Percentiles rank a stretch among this genome's conserved stretches.
Conservation (phyloP, 2,329 filamentous ascomycete species). For the Sordariomycetes sp. region DNA sequence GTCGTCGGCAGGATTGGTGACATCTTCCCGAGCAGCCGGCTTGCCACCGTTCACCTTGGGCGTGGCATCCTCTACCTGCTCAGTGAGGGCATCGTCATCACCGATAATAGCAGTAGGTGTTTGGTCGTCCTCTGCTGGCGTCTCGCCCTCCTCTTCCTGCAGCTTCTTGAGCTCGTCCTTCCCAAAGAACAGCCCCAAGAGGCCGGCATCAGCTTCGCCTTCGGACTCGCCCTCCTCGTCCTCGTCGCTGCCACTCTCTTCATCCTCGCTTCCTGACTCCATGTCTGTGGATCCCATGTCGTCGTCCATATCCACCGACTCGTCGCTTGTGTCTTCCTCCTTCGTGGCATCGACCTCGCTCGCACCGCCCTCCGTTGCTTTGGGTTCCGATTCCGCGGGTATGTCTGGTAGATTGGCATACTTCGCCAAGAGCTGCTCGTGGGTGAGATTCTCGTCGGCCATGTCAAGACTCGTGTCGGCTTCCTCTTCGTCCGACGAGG, state of each 20-base stretch:
- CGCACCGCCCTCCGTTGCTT: constrained; percentile 18
- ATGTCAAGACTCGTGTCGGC: constrained; percentile 43
- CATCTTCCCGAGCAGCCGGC: constrained; percentile 14
- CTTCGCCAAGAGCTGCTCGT: constrained; percentile 58
- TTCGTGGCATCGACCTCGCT: constrained; percentile 4
- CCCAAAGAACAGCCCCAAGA: constrained; percentile 48
- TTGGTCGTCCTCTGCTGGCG: not conserved
- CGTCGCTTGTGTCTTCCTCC: constrained; percentile 14
- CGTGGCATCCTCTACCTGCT: not conserved
- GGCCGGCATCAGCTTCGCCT: constrained; percentile 30
- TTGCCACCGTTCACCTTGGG: constrained; percentile 4
- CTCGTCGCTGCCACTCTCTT: constrained; percentile 30
- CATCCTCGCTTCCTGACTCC: constrained; percentile 31
- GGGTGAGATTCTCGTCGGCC: constrained; percentile 55
- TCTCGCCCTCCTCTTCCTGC: constrained; percentile 14
- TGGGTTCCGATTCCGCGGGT: not conserved
- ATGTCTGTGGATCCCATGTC: constrained; percentile 28
- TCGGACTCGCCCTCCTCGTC: constrained; percentile 31
- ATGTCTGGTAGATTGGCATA: constrained; percentile 51
- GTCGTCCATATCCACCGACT: constrained; percentile 34
- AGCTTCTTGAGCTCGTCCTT: constrained; percentile 46
- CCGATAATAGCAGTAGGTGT: not conserved
- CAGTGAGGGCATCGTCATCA: not conserved
- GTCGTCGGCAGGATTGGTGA: constrained; percentile 12
- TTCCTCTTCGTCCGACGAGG: constrained; percentile 50